Percentiles rank a stretch among this genome's conserved stretches.
Evolutionary conservation across 805 yeast species (phyloP).

Genomic region (Cyberlindnera misumaiensis): DNA sequence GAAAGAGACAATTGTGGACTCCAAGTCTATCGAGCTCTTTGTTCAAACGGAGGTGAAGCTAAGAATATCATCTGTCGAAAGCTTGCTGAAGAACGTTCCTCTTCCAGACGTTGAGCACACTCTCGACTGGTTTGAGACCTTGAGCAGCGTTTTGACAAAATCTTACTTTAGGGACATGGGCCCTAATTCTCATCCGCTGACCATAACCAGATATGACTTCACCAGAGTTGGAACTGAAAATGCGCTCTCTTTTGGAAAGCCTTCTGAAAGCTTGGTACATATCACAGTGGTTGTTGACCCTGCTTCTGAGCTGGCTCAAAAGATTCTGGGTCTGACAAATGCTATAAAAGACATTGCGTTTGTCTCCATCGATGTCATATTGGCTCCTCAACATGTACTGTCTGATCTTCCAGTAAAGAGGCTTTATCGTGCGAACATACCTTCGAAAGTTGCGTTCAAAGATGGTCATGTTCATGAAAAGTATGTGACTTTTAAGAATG

Average conservation of each 20-base stretch:
- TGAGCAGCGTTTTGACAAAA: conserved; percentile 36
- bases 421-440: conserved; percentile 45
- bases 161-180: conserved; percentile 31
- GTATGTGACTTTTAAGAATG: conserved; percentile 32
- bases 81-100: conserved; percentile 14
- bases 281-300: conserved; percentile 67
- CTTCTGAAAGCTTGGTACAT: conserved; percentile 37
- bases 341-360: conserved; percentile 38
- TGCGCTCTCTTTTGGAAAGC: conserved; percentile 21
- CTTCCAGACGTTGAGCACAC: conserved; percentile 11
- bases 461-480: conserved; percentile 23
- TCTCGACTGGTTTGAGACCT: conserved; percentile 41
- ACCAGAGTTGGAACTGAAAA: conserved; percentile 21
- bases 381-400: conserved; percentile 48
- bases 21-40: conserved; percentile 30
- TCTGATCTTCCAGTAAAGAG: conserved; percentile 46
- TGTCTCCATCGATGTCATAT: conserved; percentile 44
- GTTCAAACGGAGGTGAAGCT: conserved; percentile 40
- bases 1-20: conserved; percentile 20
- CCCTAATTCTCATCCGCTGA: conserved; percentile 9
- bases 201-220: conserved; percentile 43
- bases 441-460: conserved; percentile 26
- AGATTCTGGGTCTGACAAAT: conserved; percentile 41
- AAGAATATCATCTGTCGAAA: conserved; percentile 31
- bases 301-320: conserved; percentile 60